Percentiles rank a stretch among this genome's conserved stretches.
These are phyloP conservation scores for Phaeophleospora eucalypticola DNA, from an alignment of 2,329 filamentous ascomycete genomes.

Conservation along the genomic window DNA sequence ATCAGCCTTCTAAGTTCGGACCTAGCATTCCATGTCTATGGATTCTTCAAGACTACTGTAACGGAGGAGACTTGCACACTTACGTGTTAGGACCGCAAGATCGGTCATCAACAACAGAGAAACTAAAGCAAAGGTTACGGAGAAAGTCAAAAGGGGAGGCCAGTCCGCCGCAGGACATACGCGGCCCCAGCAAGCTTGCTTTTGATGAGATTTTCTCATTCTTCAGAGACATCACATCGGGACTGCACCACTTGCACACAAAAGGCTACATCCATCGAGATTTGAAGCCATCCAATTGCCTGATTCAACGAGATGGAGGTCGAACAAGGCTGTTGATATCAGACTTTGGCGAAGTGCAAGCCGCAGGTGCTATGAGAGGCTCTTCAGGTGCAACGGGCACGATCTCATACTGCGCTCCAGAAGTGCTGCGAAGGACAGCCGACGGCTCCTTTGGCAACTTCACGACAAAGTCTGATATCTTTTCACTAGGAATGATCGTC, in stretches of 20 bases:
- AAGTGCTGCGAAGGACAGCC: conserved; percentile 67
- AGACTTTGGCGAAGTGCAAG: conserved; percentile 95
- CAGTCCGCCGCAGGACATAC: conserved; percentile 57
- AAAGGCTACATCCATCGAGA: conserved; percentile 96
- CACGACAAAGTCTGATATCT: conserved; percentile 96
- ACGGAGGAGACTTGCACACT: conserved; percentile 81
- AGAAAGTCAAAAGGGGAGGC: conserved; percentile 73
- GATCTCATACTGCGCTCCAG: conserved; percentile 94
- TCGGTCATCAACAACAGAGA: conserved; percentile 67
- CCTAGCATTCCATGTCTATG: conserved; percentile 92
- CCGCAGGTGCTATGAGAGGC: conserved; percentile 72
- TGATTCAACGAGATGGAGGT: conserved; percentile 68
- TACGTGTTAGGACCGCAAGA: conserved; percentile 75
- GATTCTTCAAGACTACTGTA: conserved; percentile 97
- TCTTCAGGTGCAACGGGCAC: conserved; percentile 93
- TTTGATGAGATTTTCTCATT: conserved; percentile 96
- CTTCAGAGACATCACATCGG: conserved; percentile 91
- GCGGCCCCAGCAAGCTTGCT: conserved; percentile 54
- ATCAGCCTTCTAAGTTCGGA: conserved; percentile 75
- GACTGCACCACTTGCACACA: conserved; percentile 80
- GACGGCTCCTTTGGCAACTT: conserved; percentile 83
- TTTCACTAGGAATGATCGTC: conserved; percentile 95
- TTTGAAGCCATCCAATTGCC: conserved; percentile 91
- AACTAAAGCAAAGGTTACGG: conserved; percentile 82
- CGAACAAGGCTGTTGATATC: conserved; percentile 81